A percentile compares a stretch with the other conserved stretches of the same genome.
Evolutionary conservation across 202 grass and related monocot species (phyloP).

Genomic region (Musa balbisiana): DNA sequence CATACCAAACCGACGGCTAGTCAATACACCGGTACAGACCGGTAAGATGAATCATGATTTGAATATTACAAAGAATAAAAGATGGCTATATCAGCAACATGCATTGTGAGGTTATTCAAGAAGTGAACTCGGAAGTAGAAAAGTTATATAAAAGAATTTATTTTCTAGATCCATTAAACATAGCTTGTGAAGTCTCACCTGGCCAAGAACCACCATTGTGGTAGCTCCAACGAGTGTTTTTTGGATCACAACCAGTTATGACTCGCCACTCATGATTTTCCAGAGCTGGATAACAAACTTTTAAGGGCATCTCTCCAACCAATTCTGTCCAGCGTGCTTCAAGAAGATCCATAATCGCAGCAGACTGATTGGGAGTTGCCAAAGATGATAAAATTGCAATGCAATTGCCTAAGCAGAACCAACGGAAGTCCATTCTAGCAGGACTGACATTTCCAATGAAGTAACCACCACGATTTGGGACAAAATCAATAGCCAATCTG

Average conservation of each 20-base stretch:
- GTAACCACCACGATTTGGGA: background rate
- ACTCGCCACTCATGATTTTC: constrained; percentile 3
- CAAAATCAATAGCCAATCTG: background rate
- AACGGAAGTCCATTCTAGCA: background rate
- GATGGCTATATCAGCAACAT: no score
- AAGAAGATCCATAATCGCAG: background rate
- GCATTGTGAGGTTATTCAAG: background rate
- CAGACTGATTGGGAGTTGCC: background rate
- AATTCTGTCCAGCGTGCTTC: background rate
- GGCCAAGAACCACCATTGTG: constrained; percentile 5
- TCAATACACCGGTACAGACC: no score
- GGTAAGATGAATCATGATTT: no score
- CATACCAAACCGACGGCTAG: no score
- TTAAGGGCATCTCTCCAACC: background rate
- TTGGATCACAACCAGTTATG: background rate
- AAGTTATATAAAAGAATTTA: background rate
- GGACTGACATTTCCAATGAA: background rate
- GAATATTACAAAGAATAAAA: no score
- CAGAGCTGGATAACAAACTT: constrained; percentile 6
- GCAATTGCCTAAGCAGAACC: background rate
- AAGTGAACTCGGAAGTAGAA: background rate
- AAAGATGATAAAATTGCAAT: background rate
- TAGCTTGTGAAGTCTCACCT: background rate
- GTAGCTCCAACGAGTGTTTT: constrained; percentile 1
- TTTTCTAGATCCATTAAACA: no score